Evolutionary conservation across 164 flowering plant genomes (phyloP), one percentile per base, ranked within the genome.

Genomic region (Vitis rotundifolia): DNA sequence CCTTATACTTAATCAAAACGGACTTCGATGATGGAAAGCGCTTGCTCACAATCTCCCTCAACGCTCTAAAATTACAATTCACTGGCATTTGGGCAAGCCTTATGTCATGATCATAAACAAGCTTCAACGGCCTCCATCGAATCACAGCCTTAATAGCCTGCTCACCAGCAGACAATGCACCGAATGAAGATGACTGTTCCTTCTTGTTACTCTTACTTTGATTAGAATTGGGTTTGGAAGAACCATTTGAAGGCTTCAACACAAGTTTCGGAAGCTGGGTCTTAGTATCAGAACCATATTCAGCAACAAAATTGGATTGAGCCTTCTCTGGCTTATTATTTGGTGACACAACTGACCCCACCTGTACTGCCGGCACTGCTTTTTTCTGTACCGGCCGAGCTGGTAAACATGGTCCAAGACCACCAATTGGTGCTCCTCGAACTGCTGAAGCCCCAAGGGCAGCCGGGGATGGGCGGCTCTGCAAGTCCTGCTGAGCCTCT

Each of bases 401-500:
- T 3, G 98, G 98, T 68, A 95, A 82, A 76, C 91, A 85, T 7
- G 98, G 98, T 3, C 99, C 98, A 29, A 93, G 86, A 3, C 98
- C 98, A 28, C 79, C 84, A 81, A 93, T 75, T 14, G 98, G 98
- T 0, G 95, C 99, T 14, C 97, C 98, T 52, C 94, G 91, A 55
- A 91, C 95, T 0, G 97, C 98, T 54, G 98, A 91, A 50, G 98
- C 99, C 7, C 99, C 99, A 50, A 93, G 92, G 2, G 99, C 99
- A 69, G 99, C 99, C 0, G 99, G 97, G 9, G 99, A 96, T 0
- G 99, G 99, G 11, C 92, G 89, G 79, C 98, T 93, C 71, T 87
- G 98, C 51, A 88, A 84, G 68, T 95, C 99, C 80, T 85, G 96
- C 77, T 89, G 94, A 2, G 88, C 86, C 73, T 91, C 97, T 59